Percentiles rank a stretch among this genome's conserved stretches.
Conservation (phyloP, 2,329 filamentous ascomycete species). For the Graphium sp. region DNA sequence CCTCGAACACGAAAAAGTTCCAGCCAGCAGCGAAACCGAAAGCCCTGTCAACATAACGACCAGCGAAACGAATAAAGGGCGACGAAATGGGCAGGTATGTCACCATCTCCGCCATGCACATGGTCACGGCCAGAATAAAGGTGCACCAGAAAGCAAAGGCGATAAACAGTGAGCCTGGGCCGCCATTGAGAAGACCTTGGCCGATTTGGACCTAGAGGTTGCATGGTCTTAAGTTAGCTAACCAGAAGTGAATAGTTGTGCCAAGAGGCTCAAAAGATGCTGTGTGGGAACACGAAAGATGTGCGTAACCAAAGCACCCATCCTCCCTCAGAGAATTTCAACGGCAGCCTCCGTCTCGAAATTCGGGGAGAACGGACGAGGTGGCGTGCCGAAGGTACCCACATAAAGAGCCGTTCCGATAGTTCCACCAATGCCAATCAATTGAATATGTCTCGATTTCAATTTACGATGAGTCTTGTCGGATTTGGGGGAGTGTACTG, state of each 20-base stretch:
- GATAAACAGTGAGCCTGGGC: conserved; percentile 38
- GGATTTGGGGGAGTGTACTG: no score
- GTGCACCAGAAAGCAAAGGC: conserved; percentile 45
- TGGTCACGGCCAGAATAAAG: conserved; percentile 41
- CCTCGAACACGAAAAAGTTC: conserved; percentile 60
- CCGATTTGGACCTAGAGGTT: conserved; percentile 41
- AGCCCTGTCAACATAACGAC: conserved; percentile 58
- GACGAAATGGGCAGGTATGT: conserved; percentile 62
- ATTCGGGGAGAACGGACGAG: conserved; percentile 7
- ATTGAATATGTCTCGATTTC: conserved; percentile 38
- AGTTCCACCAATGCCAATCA: conserved; percentile 46
- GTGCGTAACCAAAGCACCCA: no score
- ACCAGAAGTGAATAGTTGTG: no score
- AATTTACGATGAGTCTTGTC: conserved; percentile 33
- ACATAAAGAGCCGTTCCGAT: conserved; percentile 46
- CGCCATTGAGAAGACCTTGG: conserved; percentile 37
- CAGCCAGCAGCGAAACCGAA: conserved; percentile 58
- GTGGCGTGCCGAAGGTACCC: conserved; percentile 9
- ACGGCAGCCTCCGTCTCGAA: no score
- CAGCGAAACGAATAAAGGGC: conserved; percentile 63
- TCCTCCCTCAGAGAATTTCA: no score
- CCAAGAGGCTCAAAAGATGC: no score
- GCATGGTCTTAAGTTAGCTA: no score
- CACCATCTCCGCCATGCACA: conserved; percentile 59
- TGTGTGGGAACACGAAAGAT: no score